Evolutionary conservation across 2,329 filamentous ascomycete species (phyloP).

Genomic region (Hypoxylon sp.): DNA sequence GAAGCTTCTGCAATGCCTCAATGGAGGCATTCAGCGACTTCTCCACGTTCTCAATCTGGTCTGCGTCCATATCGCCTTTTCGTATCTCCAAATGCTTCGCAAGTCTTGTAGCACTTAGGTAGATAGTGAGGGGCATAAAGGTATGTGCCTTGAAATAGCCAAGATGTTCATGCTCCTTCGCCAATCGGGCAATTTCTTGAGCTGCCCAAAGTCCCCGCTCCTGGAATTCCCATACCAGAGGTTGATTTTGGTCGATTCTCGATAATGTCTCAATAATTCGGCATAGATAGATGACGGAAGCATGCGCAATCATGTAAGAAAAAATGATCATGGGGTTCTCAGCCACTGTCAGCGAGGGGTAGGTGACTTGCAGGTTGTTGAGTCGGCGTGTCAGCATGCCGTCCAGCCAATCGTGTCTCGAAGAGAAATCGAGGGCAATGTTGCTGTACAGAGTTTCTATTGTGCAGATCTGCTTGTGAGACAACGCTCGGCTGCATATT

Average conservation of each 20-base stretch:
- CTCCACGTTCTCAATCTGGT: conserved; percentile 30
- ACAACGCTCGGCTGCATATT: conserved; percentile 41
- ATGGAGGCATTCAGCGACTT: conserved; percentile 28
- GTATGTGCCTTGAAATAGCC: conserved; percentile 43
- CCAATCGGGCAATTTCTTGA: conserved; percentile 39
- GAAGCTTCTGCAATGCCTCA: conserved; percentile 40
- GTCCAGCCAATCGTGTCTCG: conserved; percentile 40
- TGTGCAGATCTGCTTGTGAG: conserved; percentile 42
- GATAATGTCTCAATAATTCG: conserved; percentile 39
- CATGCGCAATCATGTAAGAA: conserved; percentile 40
- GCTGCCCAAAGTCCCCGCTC: conserved; percentile 39
- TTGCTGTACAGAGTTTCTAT: conserved; percentile 42
- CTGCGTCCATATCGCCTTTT: conserved; percentile 32
- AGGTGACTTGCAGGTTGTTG: conserved; percentile 37
- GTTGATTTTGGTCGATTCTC: conserved; percentile 31
- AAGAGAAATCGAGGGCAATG: conserved; percentile 39
- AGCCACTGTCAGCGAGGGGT: conserved; percentile 37
- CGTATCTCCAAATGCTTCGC: conserved; percentile 35
- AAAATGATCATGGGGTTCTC: conserved; percentile 42
- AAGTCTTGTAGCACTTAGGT: conserved; percentile 36
- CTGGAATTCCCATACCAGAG: conserved; percentile 40
- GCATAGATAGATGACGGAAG: conserved; percentile 38
- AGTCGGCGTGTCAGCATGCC: conserved; percentile 40
- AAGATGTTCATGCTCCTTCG: conserved; percentile 40
- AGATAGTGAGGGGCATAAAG: conserved; percentile 43